A percentile compares a stretch with the other conserved stretches of the same genome.
phyloP scores from a whole-genome alignment of 208 protist species.

The Wallacemonas sp. region DNA sequence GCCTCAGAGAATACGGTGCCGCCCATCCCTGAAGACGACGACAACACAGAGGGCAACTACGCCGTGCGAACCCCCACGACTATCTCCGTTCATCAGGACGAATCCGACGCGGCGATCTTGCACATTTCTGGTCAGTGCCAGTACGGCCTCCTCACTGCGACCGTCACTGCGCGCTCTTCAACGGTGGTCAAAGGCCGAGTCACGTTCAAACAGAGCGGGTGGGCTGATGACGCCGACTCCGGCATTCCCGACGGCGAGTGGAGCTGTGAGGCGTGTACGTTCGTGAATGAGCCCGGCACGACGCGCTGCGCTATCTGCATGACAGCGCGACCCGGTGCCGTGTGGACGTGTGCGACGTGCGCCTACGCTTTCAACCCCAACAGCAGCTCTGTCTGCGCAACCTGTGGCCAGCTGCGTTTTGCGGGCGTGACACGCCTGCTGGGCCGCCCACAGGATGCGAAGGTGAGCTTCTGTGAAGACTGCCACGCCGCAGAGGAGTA shows the following conservation, averaged over 20 bases:
- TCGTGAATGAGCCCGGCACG: conserved; percentile 62
- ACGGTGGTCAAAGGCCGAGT: conserved; percentile 50
- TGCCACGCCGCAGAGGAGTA: conserved; percentile 49
- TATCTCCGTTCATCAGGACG: conserved; percentile 9
- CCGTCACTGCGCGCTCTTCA: conserved; percentile 32
- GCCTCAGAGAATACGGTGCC: background rate
- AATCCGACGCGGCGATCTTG: conserved; percentile 18
- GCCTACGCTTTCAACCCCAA: conserved; percentile 79
- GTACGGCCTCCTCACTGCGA: conserved; percentile 56
- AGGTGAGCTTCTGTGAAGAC: conserved; percentile 36
- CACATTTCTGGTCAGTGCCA: conserved; percentile 49
- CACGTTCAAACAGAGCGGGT: conserved; percentile 42
- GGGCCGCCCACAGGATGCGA: background rate
- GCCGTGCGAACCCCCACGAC: background rate
- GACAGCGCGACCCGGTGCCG: conserved; percentile 63
- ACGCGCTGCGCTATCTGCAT: conserved; percentile 85
- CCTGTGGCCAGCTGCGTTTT: conserved; percentile 58
- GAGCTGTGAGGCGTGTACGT: conserved; percentile 80
- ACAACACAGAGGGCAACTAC: background rate
- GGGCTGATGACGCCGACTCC: conserved; percentile 16
- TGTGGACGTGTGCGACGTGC: conserved; percentile 77
- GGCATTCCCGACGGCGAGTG: conserved; percentile 46
- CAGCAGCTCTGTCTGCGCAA: conserved; percentile 47
- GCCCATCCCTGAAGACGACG: background rate
- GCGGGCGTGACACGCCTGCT: background rate